Percentiles rank a stretch among this genome's conserved stretches.
Evolutionary conservation across 1,139 yeast genomes (phyloP).

Genomic region (Suhomyces anneliseae): DNA sequence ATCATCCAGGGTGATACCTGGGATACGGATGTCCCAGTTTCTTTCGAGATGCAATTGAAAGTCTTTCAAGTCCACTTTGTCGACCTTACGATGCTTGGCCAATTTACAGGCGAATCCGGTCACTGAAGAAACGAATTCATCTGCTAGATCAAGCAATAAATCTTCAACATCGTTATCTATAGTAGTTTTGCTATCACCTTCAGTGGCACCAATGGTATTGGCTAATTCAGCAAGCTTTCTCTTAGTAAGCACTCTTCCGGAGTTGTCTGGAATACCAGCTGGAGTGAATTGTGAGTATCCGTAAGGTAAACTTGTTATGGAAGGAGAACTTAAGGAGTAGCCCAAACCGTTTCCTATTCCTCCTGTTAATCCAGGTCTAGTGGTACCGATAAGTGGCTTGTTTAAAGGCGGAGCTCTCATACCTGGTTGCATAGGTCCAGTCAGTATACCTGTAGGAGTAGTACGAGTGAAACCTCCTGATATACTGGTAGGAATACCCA

Average conservation of each 20-base stretch:
- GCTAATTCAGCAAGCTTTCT: conserved; percentile 85
- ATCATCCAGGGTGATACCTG: conserved; percentile 91
- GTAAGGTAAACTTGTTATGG: conserved; percentile 9
- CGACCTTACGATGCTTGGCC: conserved; percentile 92
- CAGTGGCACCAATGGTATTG: conserved; percentile 76
- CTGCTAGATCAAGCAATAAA: conserved; percentile 84
- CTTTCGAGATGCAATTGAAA: conserved; percentile 89
- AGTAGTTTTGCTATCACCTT: conserved; percentile 85
- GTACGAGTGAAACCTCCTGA: conserved; percentile 9
- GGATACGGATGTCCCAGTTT: conserved; percentile 92
- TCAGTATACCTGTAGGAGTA: conserved; percentile 6
- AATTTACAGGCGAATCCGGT: conserved; percentile 90
- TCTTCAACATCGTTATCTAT: conserved; percentile 97
- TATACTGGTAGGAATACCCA: conserved; percentile 6
- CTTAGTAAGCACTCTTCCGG: conserved; percentile 84
- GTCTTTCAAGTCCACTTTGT: conserved; percentile 81
- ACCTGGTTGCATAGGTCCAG: conserved; percentile 6
- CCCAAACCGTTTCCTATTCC: conserved; percentile 8
- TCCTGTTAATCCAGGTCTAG: conserved; percentile 5
- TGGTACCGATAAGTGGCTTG: conserved; percentile 3
- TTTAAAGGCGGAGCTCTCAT: conserved; percentile 8
- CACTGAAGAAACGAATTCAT: conserved; percentile 88
- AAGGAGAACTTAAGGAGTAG: conserved; percentile 9
- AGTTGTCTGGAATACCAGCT: conserved; percentile 43
- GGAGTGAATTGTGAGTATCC: conserved; percentile 30